Percentiles rank a stretch among this genome's conserved stretches.
Conservation (phyloP, 208 protist species). For the Leishmania aethiopica region DNA sequence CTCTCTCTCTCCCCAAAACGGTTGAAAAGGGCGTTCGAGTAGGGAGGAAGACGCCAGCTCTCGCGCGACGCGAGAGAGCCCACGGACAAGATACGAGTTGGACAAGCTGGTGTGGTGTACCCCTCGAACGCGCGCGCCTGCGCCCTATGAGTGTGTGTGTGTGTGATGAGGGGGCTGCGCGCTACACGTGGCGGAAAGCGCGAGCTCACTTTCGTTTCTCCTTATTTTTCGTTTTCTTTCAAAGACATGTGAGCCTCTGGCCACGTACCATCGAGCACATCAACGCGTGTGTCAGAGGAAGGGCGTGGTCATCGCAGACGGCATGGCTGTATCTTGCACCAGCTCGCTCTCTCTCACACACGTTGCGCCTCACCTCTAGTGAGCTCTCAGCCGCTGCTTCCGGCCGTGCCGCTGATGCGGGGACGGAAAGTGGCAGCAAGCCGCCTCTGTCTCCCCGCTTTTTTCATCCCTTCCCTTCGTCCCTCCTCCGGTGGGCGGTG, state of each 20-base stretch:
- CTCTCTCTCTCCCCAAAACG: neutral
- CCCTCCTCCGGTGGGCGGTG: neutral
- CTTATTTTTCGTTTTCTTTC: neutral
- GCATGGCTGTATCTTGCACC: neutral
- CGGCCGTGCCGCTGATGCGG: neutral
- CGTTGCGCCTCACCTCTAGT: conserved; percentile 2
- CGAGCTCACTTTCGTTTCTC: neutral
- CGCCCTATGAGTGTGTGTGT: neutral
- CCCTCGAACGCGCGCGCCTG: neutral
- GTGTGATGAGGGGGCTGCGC: neutral
- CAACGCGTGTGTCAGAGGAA: neutral
- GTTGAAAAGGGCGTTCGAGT: neutral
- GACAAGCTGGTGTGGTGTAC: neutral
- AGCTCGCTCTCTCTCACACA: neutral
- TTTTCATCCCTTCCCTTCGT: neutral
- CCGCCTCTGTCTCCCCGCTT: neutral
- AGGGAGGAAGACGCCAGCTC: neutral
- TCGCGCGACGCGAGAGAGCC: neutral
- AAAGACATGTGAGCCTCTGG: neutral
- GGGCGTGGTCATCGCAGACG: neutral
- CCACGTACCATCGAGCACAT: neutral
- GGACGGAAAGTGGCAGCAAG: neutral
- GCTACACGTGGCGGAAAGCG: neutral
- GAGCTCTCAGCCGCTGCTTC: neutral
- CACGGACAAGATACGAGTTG: neutral